Evolutionary conservation across 768 basidiomycete genomes (phyloP).

Genomic region (Kwoniella sp.): DNA sequence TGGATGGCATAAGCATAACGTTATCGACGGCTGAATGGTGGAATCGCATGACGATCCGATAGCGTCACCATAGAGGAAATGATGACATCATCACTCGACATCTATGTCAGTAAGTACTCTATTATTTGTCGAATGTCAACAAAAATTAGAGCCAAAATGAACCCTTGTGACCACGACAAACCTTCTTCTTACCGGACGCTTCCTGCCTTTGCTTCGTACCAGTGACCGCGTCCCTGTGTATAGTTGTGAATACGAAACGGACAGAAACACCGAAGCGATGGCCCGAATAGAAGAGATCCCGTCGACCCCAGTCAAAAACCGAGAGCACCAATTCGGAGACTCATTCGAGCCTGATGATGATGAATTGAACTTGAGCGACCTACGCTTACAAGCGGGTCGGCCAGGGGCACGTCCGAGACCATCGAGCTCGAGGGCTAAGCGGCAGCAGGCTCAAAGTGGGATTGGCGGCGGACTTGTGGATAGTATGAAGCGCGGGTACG

Average conservation of each 20-base stretch:
- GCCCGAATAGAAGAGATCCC: neutral
- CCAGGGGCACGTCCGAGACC: neutral
- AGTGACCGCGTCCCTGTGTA: too few relatives aligned
- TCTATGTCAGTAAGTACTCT: too few relatives aligned
- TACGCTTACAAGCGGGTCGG: neutral
- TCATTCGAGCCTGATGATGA: too few relatives aligned
- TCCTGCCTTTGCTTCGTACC: too few relatives aligned
- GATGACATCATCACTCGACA: slow-evolving; percentile 20
- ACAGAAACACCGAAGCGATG: neutral
- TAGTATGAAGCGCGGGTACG: slow-evolving; percentile 27
- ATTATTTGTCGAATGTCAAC: too few relatives aligned
- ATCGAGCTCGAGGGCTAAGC: neutral
- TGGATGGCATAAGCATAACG: too few relatives aligned
- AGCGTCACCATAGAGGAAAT: slow-evolving; percentile 5
- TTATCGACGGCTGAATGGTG: too few relatives aligned
- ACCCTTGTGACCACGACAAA: too few relatives aligned
- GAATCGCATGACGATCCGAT: too few relatives aligned
- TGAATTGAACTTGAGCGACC: neutral
- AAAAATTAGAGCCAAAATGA: too few relatives aligned
- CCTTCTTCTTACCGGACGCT: too few relatives aligned
- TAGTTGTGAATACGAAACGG: neutral
- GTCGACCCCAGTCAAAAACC: neutral
- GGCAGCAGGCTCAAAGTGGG: neutral
- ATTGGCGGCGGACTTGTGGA: slow-evolving; percentile 25
- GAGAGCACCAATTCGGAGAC: neutral